Conservation (phyloP, 371 early-diverging fungal species). For the Coemansia sp. region DNA sequence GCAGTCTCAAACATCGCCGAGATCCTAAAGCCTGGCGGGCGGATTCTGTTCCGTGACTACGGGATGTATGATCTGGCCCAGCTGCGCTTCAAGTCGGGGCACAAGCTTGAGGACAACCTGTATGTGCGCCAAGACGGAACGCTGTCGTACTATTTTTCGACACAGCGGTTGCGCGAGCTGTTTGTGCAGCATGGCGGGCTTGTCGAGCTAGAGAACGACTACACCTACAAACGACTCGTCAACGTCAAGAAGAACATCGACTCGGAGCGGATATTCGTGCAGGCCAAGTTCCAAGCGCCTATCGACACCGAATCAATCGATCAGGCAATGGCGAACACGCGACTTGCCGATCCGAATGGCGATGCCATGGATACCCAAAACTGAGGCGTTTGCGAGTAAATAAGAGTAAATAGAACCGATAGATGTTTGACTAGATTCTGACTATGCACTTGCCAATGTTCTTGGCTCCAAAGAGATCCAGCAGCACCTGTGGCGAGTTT, state of each 20-base stretch:
- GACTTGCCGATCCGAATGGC: neutral
- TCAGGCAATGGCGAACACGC: slow-evolving; percentile 11
- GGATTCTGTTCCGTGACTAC: slow-evolving; percentile 85
- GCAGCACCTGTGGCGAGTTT: slow-evolving; percentile 71
- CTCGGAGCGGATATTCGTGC: slow-evolving; percentile 85
- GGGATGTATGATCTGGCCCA: slow-evolving; percentile 88
- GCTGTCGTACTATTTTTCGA: slow-evolving; percentile 48
- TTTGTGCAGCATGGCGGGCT: slow-evolving; percentile 74
- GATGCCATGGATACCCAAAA: neutral
- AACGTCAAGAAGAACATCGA: slow-evolving; percentile 75
- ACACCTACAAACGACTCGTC: slow-evolving; percentile 75
- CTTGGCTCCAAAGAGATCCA: slow-evolving; percentile 73
- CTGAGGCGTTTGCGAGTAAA: neutral
- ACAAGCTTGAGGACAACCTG: slow-evolving; percentile 74
- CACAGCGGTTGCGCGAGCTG: slow-evolving; percentile 58
- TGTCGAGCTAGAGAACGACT: slow-evolving; percentile 64
- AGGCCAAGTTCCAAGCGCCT: slow-evolving; percentile 70
- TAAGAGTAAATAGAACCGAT: too few species aligned
- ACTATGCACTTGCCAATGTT: slow-evolving; percentile 86
- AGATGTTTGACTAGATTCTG: slow-evolving; percentile 13
- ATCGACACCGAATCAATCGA: slow-evolving; percentile 25
- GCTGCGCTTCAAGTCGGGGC: slow-evolving; percentile 78
- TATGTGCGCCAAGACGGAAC: slow-evolving; percentile 91
- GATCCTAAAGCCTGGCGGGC: slow-evolving; percentile 75
- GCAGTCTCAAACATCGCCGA: slow-evolving; percentile 66